Evolutionary conservation across 257 asterid genomes (phyloP).

Genomic region (Pogostemon cablin): DNA sequence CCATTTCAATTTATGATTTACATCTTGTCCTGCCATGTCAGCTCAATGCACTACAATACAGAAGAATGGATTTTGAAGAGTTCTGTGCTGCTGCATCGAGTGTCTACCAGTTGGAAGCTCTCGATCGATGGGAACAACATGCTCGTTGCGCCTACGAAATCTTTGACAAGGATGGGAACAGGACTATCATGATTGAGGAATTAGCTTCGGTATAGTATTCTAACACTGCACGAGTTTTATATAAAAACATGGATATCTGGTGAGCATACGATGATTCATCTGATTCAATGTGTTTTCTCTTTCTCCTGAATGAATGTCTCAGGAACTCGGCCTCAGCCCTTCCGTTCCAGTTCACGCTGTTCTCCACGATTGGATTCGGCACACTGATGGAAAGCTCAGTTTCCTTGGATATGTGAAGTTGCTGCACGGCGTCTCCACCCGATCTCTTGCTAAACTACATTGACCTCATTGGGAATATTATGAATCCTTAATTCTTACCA

Average conservation of each 20-base stretch:
- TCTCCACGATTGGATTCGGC: conserved; percentile 86
- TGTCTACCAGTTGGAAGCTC: conserved; percentile 81
- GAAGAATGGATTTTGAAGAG: conserved; percentile 95
- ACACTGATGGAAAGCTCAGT: conserved; percentile 86
- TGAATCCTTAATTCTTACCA: neutral
- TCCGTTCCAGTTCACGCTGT: conserved; percentile 86
- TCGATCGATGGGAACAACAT: conserved; percentile 84
- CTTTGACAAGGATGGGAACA: conserved; percentile 87
- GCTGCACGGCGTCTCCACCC: conserved; percentile 77
- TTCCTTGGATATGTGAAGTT: conserved; percentile 80
- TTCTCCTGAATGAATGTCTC: conserved; percentile 21
- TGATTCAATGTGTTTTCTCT: neutral
- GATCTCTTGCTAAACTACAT: conserved; percentile 64
- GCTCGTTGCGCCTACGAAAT: conserved; percentile 89
- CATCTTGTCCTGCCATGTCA: conserved; percentile 32
- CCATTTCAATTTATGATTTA: conserved; percentile 25
- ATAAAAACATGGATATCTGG: neutral
- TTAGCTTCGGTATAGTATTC: conserved; percentile 67
- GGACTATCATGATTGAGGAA: conserved; percentile 85
- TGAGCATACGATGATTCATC: neutral
- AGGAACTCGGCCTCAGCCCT: conserved; percentile 94
- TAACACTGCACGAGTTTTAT: neutral
- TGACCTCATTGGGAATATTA: conserved; percentile 34
- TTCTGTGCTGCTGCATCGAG: conserved; percentile 82
- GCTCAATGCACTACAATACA: conserved; percentile 85